A percentile compares a stretch with the other conserved stretches of the same genome.
Conservation (phyloP, 495 filamentous ascomycete genomes). For the Apodospora peruviana region DNA sequence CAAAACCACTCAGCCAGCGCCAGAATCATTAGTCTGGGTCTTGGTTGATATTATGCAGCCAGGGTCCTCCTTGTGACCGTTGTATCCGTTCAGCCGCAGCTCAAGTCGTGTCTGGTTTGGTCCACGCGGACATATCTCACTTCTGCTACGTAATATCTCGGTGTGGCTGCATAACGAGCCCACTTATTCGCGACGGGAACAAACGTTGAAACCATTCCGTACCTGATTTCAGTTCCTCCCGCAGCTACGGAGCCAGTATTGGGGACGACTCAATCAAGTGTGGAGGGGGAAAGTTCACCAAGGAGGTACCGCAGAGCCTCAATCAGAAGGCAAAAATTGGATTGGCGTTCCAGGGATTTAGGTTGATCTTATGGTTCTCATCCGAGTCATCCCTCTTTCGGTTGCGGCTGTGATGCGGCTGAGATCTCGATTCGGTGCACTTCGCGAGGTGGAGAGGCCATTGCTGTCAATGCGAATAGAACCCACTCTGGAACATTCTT, state of each 20-base stretch:
- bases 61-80: background rate
- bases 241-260: background rate
- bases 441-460: too few species aligned
- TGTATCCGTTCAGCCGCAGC: background rate
- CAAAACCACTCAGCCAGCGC: background rate
- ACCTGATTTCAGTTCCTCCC: background rate
- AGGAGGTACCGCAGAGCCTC: background rate
- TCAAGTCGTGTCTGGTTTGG: background rate
- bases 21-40: background rate
- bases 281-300: background rate
- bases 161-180: background rate
- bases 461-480: too few species aligned
- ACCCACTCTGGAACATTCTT: too few species aligned
- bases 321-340: background rate
- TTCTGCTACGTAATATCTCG: background rate
- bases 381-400: background rate
- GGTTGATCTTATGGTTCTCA: too few species aligned
- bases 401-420: background rate
- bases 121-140: background rate
- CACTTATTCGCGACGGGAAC: background rate
- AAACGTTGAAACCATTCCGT: background rate
- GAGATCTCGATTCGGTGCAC: background rate
- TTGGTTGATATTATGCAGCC: background rate
- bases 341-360: background rate
- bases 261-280: background rate